Evolutionary conservation across 2,329 filamentous ascomycete genomes (phyloP), one percentile per base, ranked within the genome.

Genomic region (Furcasterigmium sp.): DNA sequence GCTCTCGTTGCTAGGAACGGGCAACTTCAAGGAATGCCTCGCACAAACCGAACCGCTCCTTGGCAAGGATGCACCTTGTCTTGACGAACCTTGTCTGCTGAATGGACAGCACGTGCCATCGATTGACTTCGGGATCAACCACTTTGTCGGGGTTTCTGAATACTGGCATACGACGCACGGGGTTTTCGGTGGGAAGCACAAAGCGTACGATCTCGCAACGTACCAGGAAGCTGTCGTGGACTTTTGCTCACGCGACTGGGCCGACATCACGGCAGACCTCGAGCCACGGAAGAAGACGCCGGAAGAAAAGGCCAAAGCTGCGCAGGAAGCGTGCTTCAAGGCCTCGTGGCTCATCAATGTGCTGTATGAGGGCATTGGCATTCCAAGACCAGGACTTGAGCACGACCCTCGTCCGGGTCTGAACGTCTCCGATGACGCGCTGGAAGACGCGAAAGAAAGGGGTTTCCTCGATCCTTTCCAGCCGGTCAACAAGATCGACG

Each of bases 91-190:
- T 0, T 98, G 93, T 62, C 70, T 98, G 26, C 73, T 98, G 30
- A 88, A 96, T 54, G 91, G 93, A 1, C 82, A 91, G 50, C 90
- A 97, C 59, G 90, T 93, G 1, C 93, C 93, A 2, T 87, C 89
- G 4, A 96, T 98, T 51, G 93, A 98, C 60, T 98, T 97, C 57
- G 85, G 93, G 49, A 84, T 97, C 28, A 98, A 98, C 56, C 94
- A 96, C 61, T 98, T 98, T 56, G 84, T 98, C 21, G 93, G 93
- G 10, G 91, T 98, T 4, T 97, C 91, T 1, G 93, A 98, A 60
- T 98, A 95, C 65, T 98, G 93, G 91, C 93, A 98, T 62, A 95
- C 91, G 0, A 98, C 93, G 0, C 93, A 98, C 55, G 90, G 93
- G 43, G 84, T 97, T 2, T 97, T 98, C 54, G 82, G 81, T 4